Percentiles rank a stretch among this genome's conserved stretches.
Conservation (phyloP, 2,329 filamentous ascomycete species). For the Thelonectria olida region DNA sequence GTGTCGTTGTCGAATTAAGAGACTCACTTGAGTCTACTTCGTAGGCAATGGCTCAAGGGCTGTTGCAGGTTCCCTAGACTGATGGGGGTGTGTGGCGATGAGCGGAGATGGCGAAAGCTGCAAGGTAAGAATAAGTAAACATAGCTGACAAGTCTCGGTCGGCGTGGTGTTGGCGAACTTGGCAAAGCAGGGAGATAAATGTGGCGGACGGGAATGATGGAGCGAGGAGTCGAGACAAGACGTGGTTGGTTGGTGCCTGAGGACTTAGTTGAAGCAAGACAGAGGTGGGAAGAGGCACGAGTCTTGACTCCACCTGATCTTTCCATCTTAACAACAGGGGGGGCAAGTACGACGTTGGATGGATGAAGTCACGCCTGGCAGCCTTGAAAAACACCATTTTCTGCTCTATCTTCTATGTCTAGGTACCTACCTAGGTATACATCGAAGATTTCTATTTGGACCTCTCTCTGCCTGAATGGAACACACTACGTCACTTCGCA, state of each 20-base stretch:
- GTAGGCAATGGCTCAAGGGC: not conserved
- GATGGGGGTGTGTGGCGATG: not conserved
- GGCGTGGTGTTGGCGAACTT: not conserved
- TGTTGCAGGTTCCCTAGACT: too few species aligned
- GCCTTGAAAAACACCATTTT: too few species aligned
- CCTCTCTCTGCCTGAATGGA: too few species aligned
- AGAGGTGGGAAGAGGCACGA: too few species aligned
- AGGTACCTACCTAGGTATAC: too few species aligned
- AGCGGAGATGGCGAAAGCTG: not conserved
- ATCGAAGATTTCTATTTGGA: too few species aligned
- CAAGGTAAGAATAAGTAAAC: constrained; percentile 3
- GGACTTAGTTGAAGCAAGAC: not conserved
- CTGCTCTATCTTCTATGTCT: too few species aligned
- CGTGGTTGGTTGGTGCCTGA: not conserved
- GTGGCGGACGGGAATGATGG: not conserved
- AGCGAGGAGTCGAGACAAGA: not conserved
- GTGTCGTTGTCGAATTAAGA: not conserved
- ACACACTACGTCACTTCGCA: too few species aligned
- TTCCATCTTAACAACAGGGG: too few species aligned
- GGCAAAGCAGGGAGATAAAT: not conserved
- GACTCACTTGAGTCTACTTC: not conserved
- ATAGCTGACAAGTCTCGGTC: constrained; percentile 11
- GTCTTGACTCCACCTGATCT: too few species aligned
- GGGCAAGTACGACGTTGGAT: too few species aligned
- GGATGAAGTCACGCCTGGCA: too few species aligned